Percentiles rank a stretch among this genome's conserved stretches.
Conservation (phyloP, 2,329 filamentous ascomycete genomes). For the Zasmidium citrigriseum region DNA sequence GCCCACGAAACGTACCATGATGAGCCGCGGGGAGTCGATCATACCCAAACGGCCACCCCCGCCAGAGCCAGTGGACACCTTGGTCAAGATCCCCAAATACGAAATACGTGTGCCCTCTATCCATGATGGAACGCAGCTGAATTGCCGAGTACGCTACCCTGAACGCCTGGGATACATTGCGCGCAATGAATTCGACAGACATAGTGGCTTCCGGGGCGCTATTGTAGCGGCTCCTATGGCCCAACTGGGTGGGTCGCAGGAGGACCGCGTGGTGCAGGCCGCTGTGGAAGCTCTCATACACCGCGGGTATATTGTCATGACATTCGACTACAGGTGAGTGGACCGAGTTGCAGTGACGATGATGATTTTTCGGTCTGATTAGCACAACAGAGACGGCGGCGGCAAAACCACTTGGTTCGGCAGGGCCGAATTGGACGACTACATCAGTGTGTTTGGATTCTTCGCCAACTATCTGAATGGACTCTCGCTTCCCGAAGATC, state of each 20-base stretch:
- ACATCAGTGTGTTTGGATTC: slow-evolving; percentile 79
- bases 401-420: slow-evolving; percentile 87
- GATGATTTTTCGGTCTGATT: background rate
- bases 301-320: slow-evolving; percentile 73
- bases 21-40: no score
- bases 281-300: slow-evolving; percentile 65
- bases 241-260: slow-evolving; percentile 78
- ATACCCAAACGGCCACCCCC: no score
- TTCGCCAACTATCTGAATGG: slow-evolving; percentile 70
- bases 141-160: slow-evolving; percentile 78
- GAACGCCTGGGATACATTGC: background rate
- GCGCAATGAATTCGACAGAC: background rate
- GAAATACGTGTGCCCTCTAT: slow-evolving; percentile 80
- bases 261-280: slow-evolving; percentile 76
- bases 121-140: slow-evolving; percentile 72
- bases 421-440: slow-evolving; percentile 78
- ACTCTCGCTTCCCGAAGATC: slow-evolving; percentile 37
- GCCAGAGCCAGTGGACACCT: no score
- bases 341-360: no score
- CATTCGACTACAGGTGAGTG: slow-evolving; percentile 85
- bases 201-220: slow-evolving; percentile 43
- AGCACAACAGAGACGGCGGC: no score
- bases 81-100: slow-evolving; percentile 17
- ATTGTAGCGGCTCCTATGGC: slow-evolving; percentile 90
- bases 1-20: background rate